Conservation (phyloP, 2,329 filamentous ascomycete genomes). For the Ophiostoma populinum region DNA sequence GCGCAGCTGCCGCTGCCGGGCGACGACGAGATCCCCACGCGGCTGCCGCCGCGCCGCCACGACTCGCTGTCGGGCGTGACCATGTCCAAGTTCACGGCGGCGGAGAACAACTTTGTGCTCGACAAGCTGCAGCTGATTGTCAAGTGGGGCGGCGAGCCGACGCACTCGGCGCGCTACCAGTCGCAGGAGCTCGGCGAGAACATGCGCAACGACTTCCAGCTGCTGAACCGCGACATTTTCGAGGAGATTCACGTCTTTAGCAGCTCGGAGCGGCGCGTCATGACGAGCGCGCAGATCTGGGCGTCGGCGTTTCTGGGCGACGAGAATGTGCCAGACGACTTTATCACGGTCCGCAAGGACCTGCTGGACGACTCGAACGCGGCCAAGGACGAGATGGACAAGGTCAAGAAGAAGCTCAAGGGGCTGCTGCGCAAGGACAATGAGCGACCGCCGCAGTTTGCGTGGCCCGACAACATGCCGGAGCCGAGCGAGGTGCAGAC, state of each 20-base stretch:
- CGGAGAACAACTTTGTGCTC: constrained; percentile 78
- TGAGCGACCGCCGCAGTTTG: constrained; percentile 83
- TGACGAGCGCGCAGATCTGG: constrained; percentile 93
- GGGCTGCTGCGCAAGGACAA: constrained; percentile 80
- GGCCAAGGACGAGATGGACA: constrained; percentile 98
- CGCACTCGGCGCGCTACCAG: constrained; percentile 91
- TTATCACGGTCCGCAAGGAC: constrained; percentile 84
- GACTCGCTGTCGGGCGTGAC: constrained; percentile 83
- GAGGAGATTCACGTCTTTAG: constrained; percentile 91
- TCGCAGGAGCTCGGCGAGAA: constrained; percentile 87
- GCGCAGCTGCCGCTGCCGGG: constrained; percentile 9
- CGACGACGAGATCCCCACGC: constrained; percentile 15
- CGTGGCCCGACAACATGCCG: constrained; percentile 91
- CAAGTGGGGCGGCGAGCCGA: constrained; percentile 97
- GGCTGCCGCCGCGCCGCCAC: constrained; percentile 43
- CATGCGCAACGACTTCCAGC: constrained; percentile 83
- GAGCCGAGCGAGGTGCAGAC: constrained; percentile 88
- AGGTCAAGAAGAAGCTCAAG: constrained; percentile 99
- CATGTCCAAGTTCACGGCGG: constrained; percentile 83
- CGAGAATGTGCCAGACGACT: constrained; percentile 70
- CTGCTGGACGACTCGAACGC: constrained; percentile 94
- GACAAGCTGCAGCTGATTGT: constrained; percentile 96
- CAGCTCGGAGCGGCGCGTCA: constrained; percentile 86
- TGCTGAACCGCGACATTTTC: constrained; percentile 83
- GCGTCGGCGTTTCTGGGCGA: constrained; percentile 74